A percentile compares a stretch with the other conserved stretches of the same genome.
Conservation (phyloP, 1,139 yeast species). For the Wickerhamomyces sp. region DNA sequence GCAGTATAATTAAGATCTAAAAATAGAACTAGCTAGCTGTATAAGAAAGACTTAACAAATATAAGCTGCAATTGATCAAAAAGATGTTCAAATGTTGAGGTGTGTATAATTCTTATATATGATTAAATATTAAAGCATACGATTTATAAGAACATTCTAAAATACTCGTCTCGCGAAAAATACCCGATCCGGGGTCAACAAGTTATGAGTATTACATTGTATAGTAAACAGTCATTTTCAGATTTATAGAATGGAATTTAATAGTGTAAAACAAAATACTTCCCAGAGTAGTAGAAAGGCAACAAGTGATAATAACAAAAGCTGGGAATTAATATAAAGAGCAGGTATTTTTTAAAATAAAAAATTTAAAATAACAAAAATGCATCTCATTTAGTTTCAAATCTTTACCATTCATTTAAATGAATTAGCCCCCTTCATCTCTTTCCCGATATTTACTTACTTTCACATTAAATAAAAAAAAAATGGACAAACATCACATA, state of each 20-base stretch:
- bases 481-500: neutral
- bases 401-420: neutral
- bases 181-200: neutral
- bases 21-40: neutral
- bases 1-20: neutral
- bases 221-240: neutral
- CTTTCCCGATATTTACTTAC: neutral
- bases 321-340: conserved; percentile 3
- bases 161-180: too few species aligned
- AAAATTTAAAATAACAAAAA: conserved; percentile 2
- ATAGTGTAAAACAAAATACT: conserved; percentile 3
- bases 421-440: neutral
- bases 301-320: conserved; percentile 5
- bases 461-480: neutral
- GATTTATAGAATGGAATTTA: conserved; percentile 6
- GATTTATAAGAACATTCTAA: too few species aligned
- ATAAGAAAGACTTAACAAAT: too few species aligned
- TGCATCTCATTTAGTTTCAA: too few species aligned
- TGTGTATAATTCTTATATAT: too few species aligned
- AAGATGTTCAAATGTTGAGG: too few species aligned
- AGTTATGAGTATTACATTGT: too few species aligned
- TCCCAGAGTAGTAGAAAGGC: conserved; percentile 1
- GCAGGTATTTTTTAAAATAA: conserved; percentile 1
- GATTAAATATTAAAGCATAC: too few species aligned
- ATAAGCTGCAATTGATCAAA: too few species aligned